Percentiles rank a stretch among this genome's conserved stretches.
Conservation (phyloP, 805 yeast species). For the Candida glaebosa region DNA sequence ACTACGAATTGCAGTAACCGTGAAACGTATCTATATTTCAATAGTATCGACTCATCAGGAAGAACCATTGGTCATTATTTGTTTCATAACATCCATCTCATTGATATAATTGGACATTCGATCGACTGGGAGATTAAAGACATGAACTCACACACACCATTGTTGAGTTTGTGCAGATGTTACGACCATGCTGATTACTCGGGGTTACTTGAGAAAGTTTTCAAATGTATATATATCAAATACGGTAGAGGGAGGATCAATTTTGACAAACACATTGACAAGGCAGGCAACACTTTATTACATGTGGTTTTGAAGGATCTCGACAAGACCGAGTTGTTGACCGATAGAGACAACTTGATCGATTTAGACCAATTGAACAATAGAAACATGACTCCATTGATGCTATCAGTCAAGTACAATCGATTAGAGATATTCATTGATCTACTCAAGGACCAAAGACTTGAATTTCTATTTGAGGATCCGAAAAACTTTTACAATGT, state of each 20-base stretch:
- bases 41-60: slow-evolving; percentile 46
- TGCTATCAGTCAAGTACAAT: slow-evolving; percentile 66
- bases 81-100: slow-evolving; percentile 51
- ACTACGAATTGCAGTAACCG: slow-evolving; percentile 34
- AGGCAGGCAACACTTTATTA: slow-evolving; percentile 68
- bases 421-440: slow-evolving; percentile 55
- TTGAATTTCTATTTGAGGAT: slow-evolving; percentile 36
- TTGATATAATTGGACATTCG: slow-evolving; percentile 50
- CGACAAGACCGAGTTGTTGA: slow-evolving; percentile 21
- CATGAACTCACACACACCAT: slow-evolving; percentile 67
- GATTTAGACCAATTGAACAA: slow-evolving; percentile 58
- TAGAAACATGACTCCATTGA: slow-evolving; percentile 63
- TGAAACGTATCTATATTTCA: slow-evolving; percentile 51
- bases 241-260: slow-evolving; percentile 44
- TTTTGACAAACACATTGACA: slow-evolving; percentile 65
- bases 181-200: slow-evolving; percentile 73
- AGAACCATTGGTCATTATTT: slow-evolving; percentile 75
- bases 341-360: slow-evolving; percentile 22
- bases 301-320: slow-evolving; percentile 64
- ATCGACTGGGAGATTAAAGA: slow-evolving; percentile 73
- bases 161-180: slow-evolving; percentile 69
- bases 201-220: slow-evolving; percentile 42
- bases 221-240: slow-evolving; percentile 36
- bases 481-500: slow-evolving; percentile 30
- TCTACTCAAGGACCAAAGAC: slow-evolving; percentile 47